Evolutionary conservation across 2,329 filamentous ascomycete species (phyloP).

Genomic region (Claviceps arundinis): DNA sequence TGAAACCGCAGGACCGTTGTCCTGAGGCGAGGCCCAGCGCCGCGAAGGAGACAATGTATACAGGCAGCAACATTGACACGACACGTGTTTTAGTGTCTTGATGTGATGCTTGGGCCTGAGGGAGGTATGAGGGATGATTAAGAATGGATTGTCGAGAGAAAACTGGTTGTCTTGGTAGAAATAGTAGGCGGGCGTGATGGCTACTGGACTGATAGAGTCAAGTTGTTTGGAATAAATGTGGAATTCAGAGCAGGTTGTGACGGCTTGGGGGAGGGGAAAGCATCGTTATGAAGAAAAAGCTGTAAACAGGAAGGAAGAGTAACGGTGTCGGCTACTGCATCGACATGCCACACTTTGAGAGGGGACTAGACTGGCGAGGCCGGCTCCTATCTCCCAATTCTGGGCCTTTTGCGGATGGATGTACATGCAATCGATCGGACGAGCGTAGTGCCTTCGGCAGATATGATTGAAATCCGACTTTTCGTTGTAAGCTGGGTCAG

Average conservation of each 20-base stretch:
- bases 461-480: not conserved
- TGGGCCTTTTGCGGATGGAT: not conserved
- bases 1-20: constrained; percentile 15
- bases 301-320: not conserved
- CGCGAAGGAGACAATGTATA: constrained; percentile 10
- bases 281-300: not conserved
- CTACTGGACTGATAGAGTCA: not conserved
- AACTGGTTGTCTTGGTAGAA: not conserved
- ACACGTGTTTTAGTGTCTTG: not conserved
- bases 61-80: constrained; percentile 11
- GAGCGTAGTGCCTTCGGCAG: not conserved
- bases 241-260: not conserved
- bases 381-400: not conserved
- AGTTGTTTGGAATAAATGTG: not conserved
- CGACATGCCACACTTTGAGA: not conserved
- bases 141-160: not conserved
- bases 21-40: constrained; percentile 7
- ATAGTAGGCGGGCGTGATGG: not conserved
- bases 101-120: not conserved
- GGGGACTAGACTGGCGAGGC: not conserved
- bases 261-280: too few relatives aligned
- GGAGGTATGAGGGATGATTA: not conserved
- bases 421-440: not conserved
- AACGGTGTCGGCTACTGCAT: not conserved
- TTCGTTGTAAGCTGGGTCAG: not conserved